These are phyloP conservation scores for Scutellaria barbata DNA, from an alignment of 257 asterid species.

Conservation along the genomic window DNA sequence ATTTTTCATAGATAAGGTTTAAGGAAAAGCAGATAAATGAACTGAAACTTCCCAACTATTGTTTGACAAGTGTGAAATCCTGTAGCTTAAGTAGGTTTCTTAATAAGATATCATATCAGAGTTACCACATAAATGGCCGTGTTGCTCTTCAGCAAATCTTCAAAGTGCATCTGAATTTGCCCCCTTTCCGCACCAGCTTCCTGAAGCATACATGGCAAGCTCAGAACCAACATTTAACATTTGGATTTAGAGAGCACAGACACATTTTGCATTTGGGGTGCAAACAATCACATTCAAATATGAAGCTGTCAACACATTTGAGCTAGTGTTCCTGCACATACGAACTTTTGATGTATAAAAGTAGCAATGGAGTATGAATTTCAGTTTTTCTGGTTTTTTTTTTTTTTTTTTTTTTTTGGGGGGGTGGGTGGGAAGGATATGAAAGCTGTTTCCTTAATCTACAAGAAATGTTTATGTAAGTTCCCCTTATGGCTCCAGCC, in stretches of 20 bases:
- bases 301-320: conserved; percentile 4
- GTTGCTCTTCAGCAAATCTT: conserved; percentile 84
- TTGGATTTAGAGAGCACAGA: no score
- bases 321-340: neutral
- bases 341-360: neutral
- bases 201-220: conserved; percentile 52
- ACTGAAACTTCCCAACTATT: conserved; percentile 16
- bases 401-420: neutral
- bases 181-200: conserved; percentile 98
- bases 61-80: conserved; percentile 27
- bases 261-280: neutral
- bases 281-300: conserved; percentile 9
- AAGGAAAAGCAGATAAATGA: conserved; percentile 21
- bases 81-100: conserved; percentile 21
- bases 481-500: no score
- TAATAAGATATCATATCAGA: conserved; percentile 4
- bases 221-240: conserved; percentile 15
- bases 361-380: neutral
- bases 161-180: conserved; percentile 87
- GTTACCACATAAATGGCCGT: conserved; percentile 85
- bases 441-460: no score
- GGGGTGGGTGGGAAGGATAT: no score
- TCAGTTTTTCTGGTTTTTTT: no score
- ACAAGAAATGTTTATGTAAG: no score
- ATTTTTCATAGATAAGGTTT: neutral